Percentiles rank a stretch among this genome's conserved stretches.
phyloP scores from a whole-genome alignment of 2,329 filamentous ascomycete genomes.

The Colletotrichum falcatum region DNA sequence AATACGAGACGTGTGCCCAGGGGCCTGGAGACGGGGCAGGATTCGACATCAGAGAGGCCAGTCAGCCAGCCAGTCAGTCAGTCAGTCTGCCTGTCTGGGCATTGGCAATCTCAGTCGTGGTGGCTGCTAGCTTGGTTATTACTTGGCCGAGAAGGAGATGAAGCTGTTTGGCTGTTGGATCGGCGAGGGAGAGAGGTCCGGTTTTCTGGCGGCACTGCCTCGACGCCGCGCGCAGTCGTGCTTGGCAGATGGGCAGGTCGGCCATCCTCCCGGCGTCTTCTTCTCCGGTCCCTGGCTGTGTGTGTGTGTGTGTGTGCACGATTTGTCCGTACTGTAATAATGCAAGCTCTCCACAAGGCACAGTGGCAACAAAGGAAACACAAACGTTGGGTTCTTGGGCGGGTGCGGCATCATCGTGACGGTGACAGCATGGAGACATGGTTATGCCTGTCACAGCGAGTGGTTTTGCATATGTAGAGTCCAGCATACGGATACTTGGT shows the following conservation, averaged over 20 bases:
- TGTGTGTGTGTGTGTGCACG: neutral
- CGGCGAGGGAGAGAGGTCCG: constrained; percentile 7
- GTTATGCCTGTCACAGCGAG: neutral
- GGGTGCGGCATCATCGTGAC: neutral
- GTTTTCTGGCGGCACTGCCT: constrained; percentile 22
- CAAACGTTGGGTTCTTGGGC: too few relatives aligned
- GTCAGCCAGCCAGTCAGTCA: too few relatives aligned
- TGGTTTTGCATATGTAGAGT: neutral
- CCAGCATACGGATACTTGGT: too few relatives aligned
- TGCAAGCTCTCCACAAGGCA: too few relatives aligned
- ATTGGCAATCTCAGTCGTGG: constrained; percentile 22
- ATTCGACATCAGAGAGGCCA: constrained; percentile 7
- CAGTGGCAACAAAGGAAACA: neutral
- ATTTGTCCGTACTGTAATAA: too few relatives aligned
- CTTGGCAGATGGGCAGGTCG: constrained; percentile 6
- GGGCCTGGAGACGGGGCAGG: neutral
- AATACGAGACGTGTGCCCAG: constrained; percentile 35
- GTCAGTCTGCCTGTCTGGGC: neutral
- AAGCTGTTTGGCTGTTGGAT: constrained; percentile 3
- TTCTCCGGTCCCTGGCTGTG: neutral
- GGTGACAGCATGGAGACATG: neutral
- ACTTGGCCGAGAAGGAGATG: constrained; percentile 15
- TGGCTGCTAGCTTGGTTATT: neutral
- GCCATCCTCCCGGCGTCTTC: neutral
- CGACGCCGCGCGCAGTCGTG: constrained; percentile 11